Base-by-base conservation (phyloP, 371 early-diverging fungal species). In the Capniomyces stellatus region DNA sequence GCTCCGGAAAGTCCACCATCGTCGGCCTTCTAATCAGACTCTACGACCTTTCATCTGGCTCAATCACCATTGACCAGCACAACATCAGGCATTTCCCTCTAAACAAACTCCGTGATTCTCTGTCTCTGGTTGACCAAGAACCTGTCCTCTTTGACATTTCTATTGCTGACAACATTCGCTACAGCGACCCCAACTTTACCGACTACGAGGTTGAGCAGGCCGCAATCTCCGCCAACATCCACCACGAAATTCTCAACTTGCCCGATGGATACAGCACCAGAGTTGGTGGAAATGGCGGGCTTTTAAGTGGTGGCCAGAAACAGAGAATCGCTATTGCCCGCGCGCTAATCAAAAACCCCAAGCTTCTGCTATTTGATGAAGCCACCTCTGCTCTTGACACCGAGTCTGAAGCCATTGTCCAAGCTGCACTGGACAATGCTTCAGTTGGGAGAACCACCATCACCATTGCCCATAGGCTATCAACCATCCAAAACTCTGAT, bases 1-100 rank as follows among this genome's bases (percentile, higher is more conserved):
- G 98, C 4, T 90, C 91, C 57, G 98, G 85, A 50, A 87, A 90
- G 68, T 85, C 87, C 0, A 89, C 90, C 0, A 66, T 87, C 23
- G 57, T 89, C 28, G 71, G 79, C 40, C 73, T 90, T n/a, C 58
- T 89, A 10, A 85, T 83, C 73, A 78, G 89, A 1, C 81, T 90
- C 59, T 90, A 87, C 58, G 85, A 88, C 50, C 83, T 81, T 12
- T 64, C 68, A 39, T 55, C 61, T 2, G 91, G 91, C 22, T 67
- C 64, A 22, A 78, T 89, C 22, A 73, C 64, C 28, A 72, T 89
- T 1, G 85, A 89, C 55, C 82, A 82, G 22, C 76, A 80, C 51
- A 77, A 82, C 52, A 79, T 89, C 53, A 72, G 71, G 39, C 63
- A 79, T n/a, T 72, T 87, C 22, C 71, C 65, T 8, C 61, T 86